phyloP scores from a whole-genome alignment of 2,329 filamentous ascomycete species.

The Metarhizium anisopliae region DNA sequence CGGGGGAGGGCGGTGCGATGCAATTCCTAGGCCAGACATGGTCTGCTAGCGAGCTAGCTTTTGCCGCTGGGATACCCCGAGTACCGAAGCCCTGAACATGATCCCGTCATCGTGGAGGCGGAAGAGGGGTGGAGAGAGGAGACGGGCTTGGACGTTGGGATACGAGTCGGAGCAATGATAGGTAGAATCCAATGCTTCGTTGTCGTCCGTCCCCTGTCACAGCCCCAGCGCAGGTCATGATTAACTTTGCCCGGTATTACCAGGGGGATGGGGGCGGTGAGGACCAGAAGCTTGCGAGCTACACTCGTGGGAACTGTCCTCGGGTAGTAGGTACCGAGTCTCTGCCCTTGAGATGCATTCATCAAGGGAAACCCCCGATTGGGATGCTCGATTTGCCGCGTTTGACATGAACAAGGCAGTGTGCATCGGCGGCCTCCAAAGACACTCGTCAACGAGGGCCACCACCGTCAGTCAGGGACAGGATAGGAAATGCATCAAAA shows the following conservation, averaged over 20 bases:
- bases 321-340: not conserved
- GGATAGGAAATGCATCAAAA: too few species aligned
- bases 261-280: constrained; percentile 5
- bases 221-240: not conserved
- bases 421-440: not conserved
- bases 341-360: too few species aligned
- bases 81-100: not conserved
- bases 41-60: not conserved
- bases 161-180: not conserved
- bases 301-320: not conserved
- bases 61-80: not conserved
- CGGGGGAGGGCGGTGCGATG: not conserved
- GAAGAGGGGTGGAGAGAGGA: not conserved
- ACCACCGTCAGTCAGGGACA: too few species aligned
- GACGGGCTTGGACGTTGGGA: not conserved
- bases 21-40: not conserved
- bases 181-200: not conserved
- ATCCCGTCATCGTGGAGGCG: constrained; percentile 3
- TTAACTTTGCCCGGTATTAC: not conserved
- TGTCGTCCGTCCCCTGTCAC: constrained; percentile 1
- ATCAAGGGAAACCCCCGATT: too few species aligned
- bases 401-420: too few species aligned
- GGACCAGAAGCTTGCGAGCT: not conserved
- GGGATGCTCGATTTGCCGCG: too few species aligned
- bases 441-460: not conserved